These are phyloP conservation scores for Stylonectria norvegica DNA, from an alignment of 2,329 filamentous ascomycete species.

Conservation along the genomic window DNA sequence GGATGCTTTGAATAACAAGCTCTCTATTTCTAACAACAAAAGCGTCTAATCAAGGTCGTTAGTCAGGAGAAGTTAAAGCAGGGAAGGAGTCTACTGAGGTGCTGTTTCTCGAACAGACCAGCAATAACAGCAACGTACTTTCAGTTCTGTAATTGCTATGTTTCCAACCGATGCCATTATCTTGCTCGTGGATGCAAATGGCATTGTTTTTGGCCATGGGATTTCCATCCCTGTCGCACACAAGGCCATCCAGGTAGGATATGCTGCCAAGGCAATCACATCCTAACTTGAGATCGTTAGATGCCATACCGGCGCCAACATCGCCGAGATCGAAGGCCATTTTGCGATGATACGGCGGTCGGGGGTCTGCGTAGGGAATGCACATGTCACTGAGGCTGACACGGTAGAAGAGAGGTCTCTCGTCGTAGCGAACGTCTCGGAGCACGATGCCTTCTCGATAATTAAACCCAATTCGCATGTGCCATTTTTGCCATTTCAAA, in stretches of 20 bases:
- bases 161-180: slow-evolving; percentile 70
- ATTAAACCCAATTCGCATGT: slow-evolving; percentile 11
- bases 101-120: neutral
- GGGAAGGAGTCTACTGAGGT: neutral
- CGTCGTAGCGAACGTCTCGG: slow-evolving; percentile 10
- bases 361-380: neutral
- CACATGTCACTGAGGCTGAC: slow-evolving; percentile 5
- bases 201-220: slow-evolving; percentile 53
- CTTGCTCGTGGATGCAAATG: slow-evolving; percentile 67
- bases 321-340: slow-evolving; percentile 68
- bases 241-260: slow-evolving; percentile 58
- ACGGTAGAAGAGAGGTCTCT: slow-evolving; percentile 9
- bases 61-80: neutral
- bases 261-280: slow-evolving; percentile 70
- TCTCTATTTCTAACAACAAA: neutral
- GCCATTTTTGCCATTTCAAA: slow-evolving; percentile 11
- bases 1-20: neutral
- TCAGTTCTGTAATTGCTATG: slow-evolving; percentile 36
- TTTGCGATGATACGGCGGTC: neutral
- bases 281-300: slow-evolving; percentile 66
- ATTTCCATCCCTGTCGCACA: slow-evolving; percentile 52
- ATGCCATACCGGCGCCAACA: slow-evolving; percentile 61
- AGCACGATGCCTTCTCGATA: slow-evolving; percentile 8
- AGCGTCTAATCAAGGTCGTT: neutral
- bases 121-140: neutral